Percentiles rank a stretch among this genome's conserved stretches.
phyloP scores from a whole-genome alignment of 345 rosid genomes.

The Triadica sebifera region DNA sequence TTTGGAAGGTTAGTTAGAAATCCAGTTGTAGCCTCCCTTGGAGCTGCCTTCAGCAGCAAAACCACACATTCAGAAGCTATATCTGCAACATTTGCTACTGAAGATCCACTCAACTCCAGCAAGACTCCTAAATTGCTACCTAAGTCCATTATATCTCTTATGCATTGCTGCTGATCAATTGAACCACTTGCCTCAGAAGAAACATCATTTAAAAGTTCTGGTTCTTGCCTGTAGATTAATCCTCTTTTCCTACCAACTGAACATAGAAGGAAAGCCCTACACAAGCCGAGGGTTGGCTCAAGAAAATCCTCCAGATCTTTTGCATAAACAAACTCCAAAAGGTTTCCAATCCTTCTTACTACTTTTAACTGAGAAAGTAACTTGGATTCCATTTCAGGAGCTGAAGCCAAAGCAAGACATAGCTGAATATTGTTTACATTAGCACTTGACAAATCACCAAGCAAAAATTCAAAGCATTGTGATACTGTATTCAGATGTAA shows the following conservation, averaged over 20 bases:
- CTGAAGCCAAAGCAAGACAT: conserved; percentile 82
- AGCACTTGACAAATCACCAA: conserved; percentile 78
- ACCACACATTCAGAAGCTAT: conserved; percentile 84
- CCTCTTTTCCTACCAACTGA: conserved; percentile 58
- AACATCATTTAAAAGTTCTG: conserved; percentile 56
- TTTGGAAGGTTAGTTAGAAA: conserved; percentile 78
- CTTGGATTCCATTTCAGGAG: conserved; percentile 94
- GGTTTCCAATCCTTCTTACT: conserved; percentile 81
- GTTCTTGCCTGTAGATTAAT: conserved; percentile 47
- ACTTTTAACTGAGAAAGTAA: conserved; percentile 79
- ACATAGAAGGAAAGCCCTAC: conserved; percentile 69
- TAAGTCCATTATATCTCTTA: conserved; percentile 80
- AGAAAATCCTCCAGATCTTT: conserved; percentile 97
- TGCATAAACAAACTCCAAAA: conserved; percentile 77
- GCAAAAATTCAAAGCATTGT: conserved; percentile 88
- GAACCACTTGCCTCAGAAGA: conserved; percentile 38
- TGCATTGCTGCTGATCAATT: conserved; percentile 50
- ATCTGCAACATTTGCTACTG: conserved; percentile 52
- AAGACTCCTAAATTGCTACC: conserved; percentile 67
- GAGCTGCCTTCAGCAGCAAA: conserved; percentile 72
- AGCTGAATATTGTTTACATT: conserved; percentile 91
- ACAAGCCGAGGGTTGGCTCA: conserved; percentile 79
- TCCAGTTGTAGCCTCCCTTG: conserved; percentile 86
- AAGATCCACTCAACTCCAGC: conserved; percentile 51
- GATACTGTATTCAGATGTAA: conserved; percentile 79